Conservation (phyloP, 495 filamentous ascomycete species). For the Glarea lozoyensis region DNA sequence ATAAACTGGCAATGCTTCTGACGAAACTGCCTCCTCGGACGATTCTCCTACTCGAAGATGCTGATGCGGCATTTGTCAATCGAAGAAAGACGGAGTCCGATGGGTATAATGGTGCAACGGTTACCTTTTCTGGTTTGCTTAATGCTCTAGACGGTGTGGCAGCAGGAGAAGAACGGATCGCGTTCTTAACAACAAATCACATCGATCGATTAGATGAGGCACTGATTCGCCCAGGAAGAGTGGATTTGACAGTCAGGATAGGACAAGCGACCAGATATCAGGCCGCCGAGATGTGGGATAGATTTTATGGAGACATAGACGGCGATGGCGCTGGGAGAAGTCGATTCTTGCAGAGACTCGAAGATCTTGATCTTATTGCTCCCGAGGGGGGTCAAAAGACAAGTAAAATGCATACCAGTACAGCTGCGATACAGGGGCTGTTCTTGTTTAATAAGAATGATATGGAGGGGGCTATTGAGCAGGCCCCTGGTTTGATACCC, state of each 20-base stretch:
- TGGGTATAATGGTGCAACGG: constrained; percentile 81
- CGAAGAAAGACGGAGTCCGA: constrained; percentile 68
- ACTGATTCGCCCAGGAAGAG: constrained; percentile 79
- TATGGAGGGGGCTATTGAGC: constrained; percentile 76
- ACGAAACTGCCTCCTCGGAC: constrained; percentile 82
- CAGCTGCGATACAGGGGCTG: constrained; percentile 83
- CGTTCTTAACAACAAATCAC: constrained; percentile 94
- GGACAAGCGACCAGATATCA: constrained; percentile 83
- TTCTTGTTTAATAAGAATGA: constrained; percentile 92
- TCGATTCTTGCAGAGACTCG: constrained; percentile 39
- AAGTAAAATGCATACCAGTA: constrained; percentile 54
- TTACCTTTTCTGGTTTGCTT: constrained; percentile 89
- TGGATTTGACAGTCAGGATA: constrained; percentile 87
- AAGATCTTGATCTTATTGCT: constrained; percentile 38
- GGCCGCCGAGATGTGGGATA: constrained; percentile 80
- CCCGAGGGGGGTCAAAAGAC: constrained; percentile 30
- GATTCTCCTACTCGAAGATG: constrained; percentile 85
- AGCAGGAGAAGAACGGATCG: constrained; percentile 87
- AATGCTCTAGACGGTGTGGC: constrained; percentile 93
- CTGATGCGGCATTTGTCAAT: constrained; percentile 86
- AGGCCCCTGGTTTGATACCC: constrained; percentile 60
- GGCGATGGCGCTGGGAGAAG: constrained; percentile 45
- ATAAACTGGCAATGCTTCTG: constrained; percentile 78
- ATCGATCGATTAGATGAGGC: constrained; percentile 82
- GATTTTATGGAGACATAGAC: constrained; percentile 87